Base-by-base conservation (phyloP, 495 filamentous ascomycete genomes). In the Tuber microsphaerosporum region DNA sequence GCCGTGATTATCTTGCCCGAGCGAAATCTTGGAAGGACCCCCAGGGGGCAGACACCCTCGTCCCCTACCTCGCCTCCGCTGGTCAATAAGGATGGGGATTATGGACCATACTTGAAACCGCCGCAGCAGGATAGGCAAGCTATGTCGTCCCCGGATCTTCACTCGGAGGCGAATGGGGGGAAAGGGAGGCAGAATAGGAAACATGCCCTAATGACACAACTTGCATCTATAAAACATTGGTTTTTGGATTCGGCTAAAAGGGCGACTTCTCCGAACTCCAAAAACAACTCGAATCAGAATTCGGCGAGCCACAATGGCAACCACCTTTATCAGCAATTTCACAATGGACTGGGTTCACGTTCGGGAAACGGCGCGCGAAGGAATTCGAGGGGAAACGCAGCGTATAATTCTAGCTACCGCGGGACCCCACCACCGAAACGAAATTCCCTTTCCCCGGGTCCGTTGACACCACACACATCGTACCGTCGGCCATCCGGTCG, bases 161-260 rank as follows among this genome's bases (percentile, higher is more conserved):
- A 87, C 87, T 22, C 94, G 97, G 80, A 90, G 90, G 68, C 91
- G 94, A 83, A 92, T 88, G 79, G 87, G 93, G 19, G 88, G 93
- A 74, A 90, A 95, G 77, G 77, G 43, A 83, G 83, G 75, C 87
- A 88, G 69, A 90, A 88, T 75, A 90, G 90, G 78, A 88, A 91
- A 75, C 89, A 92, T 79, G 87, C 91, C 42, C 88, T 94, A 70
- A 88, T 93, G 69, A 91, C 91, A 79, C 92, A 94, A 80, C 84
- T 94, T 8, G 91, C 93, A 1, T 91, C 91, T 34, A 89, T 97
- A 84, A 97, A 97, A 80, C 91, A 93, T 79, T 94, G 92, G 92
- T 89, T 94, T 79, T 87, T 92, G 68, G 91, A 93, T 75, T 91
- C 90, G 70, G 89, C 91, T 46, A 94, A 93, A 83, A 86, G 91